These are phyloP conservation scores for Lasiosphaeria hispida DNA, from an alignment of 495 filamentous ascomycete genomes.

Conservation along the genomic window DNA sequence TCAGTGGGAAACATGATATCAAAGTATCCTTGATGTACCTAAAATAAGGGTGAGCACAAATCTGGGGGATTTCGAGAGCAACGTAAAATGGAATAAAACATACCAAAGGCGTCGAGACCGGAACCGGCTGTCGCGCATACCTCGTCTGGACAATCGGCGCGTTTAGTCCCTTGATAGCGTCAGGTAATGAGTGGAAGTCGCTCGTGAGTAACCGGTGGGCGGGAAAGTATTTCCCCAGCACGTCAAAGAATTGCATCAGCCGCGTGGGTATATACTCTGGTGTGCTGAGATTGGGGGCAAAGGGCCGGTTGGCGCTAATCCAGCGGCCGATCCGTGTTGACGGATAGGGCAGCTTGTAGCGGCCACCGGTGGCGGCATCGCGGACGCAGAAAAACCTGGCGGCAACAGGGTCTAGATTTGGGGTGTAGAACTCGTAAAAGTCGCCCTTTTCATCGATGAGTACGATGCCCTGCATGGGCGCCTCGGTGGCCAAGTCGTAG, in stretches of 20 bases:
- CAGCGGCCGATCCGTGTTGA: constrained; percentile 56
- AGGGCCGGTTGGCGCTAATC: constrained; percentile 60
- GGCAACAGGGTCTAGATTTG: constrained; percentile 75
- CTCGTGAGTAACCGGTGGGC: constrained; percentile 82
- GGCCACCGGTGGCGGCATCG: constrained; percentile 52
- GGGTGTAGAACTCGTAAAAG: constrained; percentile 89
- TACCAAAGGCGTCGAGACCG: constrained; percentile 88
- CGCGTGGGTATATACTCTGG: constrained; percentile 94
- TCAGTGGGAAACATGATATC: constrained; percentile 98
- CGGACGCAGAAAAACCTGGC: constrained; percentile 78
- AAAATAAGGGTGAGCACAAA: neutral
- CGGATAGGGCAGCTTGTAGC: constrained; percentile 53
- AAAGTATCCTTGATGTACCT: constrained; percentile 98
- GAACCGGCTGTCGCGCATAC: constrained; percentile 78
- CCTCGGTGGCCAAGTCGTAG: constrained; percentile 72
- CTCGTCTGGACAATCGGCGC: constrained; percentile 95
- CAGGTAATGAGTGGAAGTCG: constrained; percentile 85
- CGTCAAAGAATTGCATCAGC: constrained; percentile 94
- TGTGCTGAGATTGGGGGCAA: constrained; percentile 66
- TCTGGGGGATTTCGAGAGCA: neutral
- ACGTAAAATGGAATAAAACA: constrained; percentile 28
- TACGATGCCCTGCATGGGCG: constrained; percentile 80
- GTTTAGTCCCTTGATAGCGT: constrained; percentile 78
- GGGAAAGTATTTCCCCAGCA: constrained; percentile 82
- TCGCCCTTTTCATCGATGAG: constrained; percentile 83